A percentile compares a stretch with the other conserved stretches of the same genome.
phyloP scores from a whole-genome alignment of 768 basidiomycete genomes.

The Mycena belliarum region DNA sequence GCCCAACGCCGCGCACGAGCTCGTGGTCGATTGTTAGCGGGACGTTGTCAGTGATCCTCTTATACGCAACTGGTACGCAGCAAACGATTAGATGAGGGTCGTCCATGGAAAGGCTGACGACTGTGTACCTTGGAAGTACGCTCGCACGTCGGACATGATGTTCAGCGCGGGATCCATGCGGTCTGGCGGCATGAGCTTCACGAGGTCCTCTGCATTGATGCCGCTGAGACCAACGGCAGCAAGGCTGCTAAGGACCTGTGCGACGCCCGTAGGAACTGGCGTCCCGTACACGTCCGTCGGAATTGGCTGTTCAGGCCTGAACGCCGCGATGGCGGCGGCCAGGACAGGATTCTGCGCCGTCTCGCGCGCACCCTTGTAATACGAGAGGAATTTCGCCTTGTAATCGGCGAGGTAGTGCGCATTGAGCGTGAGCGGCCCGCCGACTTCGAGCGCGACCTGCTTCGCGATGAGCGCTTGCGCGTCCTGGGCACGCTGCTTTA shows the following conservation, averaged over 20 bases:
- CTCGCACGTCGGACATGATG: conserved; percentile 53
- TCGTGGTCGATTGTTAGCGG: conserved; percentile 58
- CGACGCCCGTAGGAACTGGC: too few relatives aligned
- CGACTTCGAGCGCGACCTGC: conserved; percentile 50
- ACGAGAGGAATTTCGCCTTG: conserved; percentile 47
- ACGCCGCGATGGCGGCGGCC: conserved; percentile 25
- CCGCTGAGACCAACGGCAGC: conserved; percentile 26
- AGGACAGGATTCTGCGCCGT: conserved; percentile 30
- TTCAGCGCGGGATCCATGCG: conserved; percentile 39
- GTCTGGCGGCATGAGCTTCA: conserved; percentile 37
- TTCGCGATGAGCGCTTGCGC: conserved; percentile 46
- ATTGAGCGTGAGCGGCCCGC: conserved; percentile 48
- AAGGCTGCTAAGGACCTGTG: conserved; percentile 11
- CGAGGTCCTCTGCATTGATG: conserved; percentile 30
- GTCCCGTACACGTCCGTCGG: too few relatives aligned
- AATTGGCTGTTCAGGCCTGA: neutral
- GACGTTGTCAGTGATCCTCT: conserved; percentile 58
- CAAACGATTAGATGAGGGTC: neutral
- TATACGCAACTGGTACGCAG: conserved; percentile 53
- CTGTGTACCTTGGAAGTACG: conserved; percentile 52
- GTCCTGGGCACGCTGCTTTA: conserved; percentile 41
- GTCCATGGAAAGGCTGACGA: neutral
- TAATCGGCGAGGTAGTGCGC: conserved; percentile 47
- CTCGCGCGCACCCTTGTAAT: conserved; percentile 48
- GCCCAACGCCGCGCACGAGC: conserved; percentile 53